Percentiles rank a stretch among this genome's conserved stretches.
These are phyloP conservation scores for Xylaria sp. DNA, from an alignment of 2,329 filamentous ascomycete species.

Conservation along the genomic window DNA sequence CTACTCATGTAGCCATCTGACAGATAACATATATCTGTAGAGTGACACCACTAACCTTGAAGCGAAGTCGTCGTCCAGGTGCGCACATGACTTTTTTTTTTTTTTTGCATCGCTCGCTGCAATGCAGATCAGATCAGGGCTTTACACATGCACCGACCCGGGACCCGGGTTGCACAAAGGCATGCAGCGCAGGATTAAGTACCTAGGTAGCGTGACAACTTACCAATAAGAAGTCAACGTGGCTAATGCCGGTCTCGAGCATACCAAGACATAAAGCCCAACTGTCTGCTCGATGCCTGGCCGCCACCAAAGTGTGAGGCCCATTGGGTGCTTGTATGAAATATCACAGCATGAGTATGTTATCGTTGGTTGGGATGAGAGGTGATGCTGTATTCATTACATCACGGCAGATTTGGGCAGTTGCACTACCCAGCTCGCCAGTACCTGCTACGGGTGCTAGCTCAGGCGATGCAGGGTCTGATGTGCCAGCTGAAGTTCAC, in stretches of 20 bases:
- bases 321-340: background rate
- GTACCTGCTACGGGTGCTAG: too few species aligned
- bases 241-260: slow-evolving; percentile 13
- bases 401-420: background rate
- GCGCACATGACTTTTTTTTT: background rate
- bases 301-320: background rate
- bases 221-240: slow-evolving; percentile 1
- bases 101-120: background rate
- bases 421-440: background rate
- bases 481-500: background rate
- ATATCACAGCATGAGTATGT: background rate
- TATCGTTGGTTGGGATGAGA: background rate
- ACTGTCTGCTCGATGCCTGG: background rate
- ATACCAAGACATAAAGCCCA: background rate
- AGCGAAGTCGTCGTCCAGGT: background rate
- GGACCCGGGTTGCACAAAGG: background rate
- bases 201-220: background rate
- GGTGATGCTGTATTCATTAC: background rate
- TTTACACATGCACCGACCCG: background rate
- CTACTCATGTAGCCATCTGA: too few species aligned
- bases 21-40: too few species aligned
- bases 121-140: background rate
- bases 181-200: background rate
- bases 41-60: too few species aligned
- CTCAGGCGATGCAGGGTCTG: background rate